These are phyloP conservation scores for Starmerella vaccinii DNA, from an alignment of 805 yeast species.

Conservation along the genomic window DNA sequence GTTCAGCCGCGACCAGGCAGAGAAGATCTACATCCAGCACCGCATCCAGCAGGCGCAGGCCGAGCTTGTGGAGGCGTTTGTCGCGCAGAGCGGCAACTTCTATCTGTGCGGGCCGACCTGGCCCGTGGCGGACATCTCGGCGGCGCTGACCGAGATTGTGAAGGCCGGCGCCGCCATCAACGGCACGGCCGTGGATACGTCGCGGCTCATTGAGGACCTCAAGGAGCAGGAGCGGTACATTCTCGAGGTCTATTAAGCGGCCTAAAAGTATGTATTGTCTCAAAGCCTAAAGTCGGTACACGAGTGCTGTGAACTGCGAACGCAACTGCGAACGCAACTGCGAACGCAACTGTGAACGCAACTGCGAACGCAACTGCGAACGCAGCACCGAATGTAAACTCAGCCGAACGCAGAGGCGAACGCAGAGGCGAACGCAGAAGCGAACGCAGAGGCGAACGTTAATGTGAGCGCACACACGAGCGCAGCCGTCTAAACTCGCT, in stretches of 20 bases:
- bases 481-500: no score
- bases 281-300: no score
- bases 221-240: slow-evolving; percentile 88
- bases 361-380: no score
- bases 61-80: slow-evolving; percentile 69
- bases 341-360: no score
- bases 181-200: slow-evolving; percentile 61
- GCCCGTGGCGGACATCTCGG: slow-evolving; percentile 96
- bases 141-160: slow-evolving; percentile 75
- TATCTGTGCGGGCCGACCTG: slow-evolving; percentile 98
- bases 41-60: slow-evolving; percentile 68
- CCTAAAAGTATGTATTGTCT: no score
- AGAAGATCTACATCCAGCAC: slow-evolving; percentile 92
- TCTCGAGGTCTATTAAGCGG: slow-evolving; percentile 69
- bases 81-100: slow-evolving; percentile 71
- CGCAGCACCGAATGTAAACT: no score
- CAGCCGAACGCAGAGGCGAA: no score
- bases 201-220: slow-evolving; percentile 78
- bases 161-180: slow-evolving; percentile 55
- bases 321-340: no score
- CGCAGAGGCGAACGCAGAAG: no score
- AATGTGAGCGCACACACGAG: no score
- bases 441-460: no score
- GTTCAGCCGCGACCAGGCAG: slow-evolving; percentile 92
- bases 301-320: no score